Base-by-base conservation (phyloP, 306 rosid genomes). In the Prunus mume region DNA sequence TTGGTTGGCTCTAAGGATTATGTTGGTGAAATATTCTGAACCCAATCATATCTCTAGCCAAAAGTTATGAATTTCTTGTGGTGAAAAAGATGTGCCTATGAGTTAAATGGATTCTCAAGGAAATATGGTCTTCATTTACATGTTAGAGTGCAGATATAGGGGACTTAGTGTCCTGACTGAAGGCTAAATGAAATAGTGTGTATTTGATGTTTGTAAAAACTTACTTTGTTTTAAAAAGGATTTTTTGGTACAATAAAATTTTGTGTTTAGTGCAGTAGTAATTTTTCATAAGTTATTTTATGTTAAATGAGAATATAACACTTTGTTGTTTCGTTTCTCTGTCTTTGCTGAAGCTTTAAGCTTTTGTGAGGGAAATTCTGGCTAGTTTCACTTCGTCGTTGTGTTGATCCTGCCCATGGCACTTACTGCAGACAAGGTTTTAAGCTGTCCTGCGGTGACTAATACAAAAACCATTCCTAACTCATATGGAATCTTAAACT, bases 401-500 rank as follows among this genome's bases (percentile, higher is more conserved):
- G 45, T 74, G 60, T 68, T 81, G 83, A 85, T 81, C 50, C 68
- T 71, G 71, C 75, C 75, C 77, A 91, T 94, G 93, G 93, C 96
- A 54, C 76, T 91, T 70, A 51, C 89, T 72, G 82, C 89, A 76
- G 84, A 87, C 90, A 91, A 82, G 86, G 84, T 90, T 76, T 79
- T 88, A 61, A 86, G 90, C 77, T 82, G 82, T 81, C 88, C 91
- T 78, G 78, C 84, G 46, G 84, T 82, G 56, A 80, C 90, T 80
- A 77, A 81, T 65, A 82, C 82, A 83, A 84, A 83, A 68, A 32
- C 68, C 72, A 65, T 85, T 72, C 80, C 85, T 77, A 86, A 78
- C 65, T 87, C 88, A 69, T 83, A 62, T 30, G 84, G 84, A 79
- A 68, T 68, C 66, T 58, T 78, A 57, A 85, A 79, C 73, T 79